Base-by-base conservation (phyloP, 768 basidiomycete genomes). In the Russula compacta region DNA sequence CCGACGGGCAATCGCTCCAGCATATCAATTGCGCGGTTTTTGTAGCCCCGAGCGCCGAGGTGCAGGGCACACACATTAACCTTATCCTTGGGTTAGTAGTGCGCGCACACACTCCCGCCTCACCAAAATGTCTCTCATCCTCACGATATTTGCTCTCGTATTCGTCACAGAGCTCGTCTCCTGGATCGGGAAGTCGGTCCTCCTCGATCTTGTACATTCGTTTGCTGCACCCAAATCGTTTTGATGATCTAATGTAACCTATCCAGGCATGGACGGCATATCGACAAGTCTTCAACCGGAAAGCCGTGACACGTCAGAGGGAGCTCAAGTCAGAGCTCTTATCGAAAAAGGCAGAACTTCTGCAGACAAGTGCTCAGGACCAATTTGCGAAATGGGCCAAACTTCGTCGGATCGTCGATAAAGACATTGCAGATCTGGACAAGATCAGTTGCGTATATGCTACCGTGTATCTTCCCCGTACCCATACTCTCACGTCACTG, bases 351-450 rank as follows among this genome's bases (percentile, higher is more conserved):
- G 79, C 87, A 29, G 92, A 98, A 70, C 83, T 98, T 3, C 72
- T 87, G 64, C 84, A 85, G 70, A 98, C 94, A 38, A 93, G 90
- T 68, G 89, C 93, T 17, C 97, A 98, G 71, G 95, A 98, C 70
- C 91, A 98, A 69, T 99, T 99, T 71, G 92, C 94, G 19, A 98
- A 93, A 75, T 98, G 97, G 95, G 95, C 95, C 50, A 94, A 93
- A 75, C 75, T 98, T 70, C 77, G 89, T 67, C 75, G 97, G 66
- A 91, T 82, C 67, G 83, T 98, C 48, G 95, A 98, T 76, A 98
- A 95, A 73, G 91, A 88, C 19, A 73, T 97, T 17, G 82, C 84
- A 43, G 94, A 99, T 58, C 78, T 98, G 4, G 95, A 98, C 76
- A 88, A 86, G 72, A 79, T 93, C 64, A 98, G 95, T 98, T 73